Evolutionary conservation across 495 filamentous ascomycete species (phyloP), one percentile per base, ranked within the genome.

Genomic region (Physcia stellaris): DNA sequence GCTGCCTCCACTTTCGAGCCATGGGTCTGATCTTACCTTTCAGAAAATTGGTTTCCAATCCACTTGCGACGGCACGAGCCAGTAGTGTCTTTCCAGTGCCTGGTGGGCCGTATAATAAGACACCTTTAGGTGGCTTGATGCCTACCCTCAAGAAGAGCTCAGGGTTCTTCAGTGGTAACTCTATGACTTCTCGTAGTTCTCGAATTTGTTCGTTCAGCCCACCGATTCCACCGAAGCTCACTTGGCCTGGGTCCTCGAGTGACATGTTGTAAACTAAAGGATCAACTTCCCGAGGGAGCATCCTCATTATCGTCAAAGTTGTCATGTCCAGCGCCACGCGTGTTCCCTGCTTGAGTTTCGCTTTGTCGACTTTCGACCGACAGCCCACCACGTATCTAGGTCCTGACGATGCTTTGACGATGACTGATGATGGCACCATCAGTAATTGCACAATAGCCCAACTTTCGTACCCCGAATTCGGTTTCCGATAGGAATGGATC

Each of bases 211-310:
- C 92, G 61, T 99, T 99, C 52, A 99, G 62, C 48, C 92, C 92
- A 64, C 92, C 92, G 53, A 99, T 99, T 46, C 92, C 92, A n/a
- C 78, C 88, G 54, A 99, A 99, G 66, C 81, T 94, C 59, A 99
- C 81, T 58, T 95, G 86, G 15, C 92, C 92, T 1, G 92, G 90
- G 54, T 99, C 92, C 61, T 96, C 92, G 41, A 99, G 64, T 29
- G 92, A 99, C 92, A 99, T 99, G 67, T 95, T 99, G 72, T 99
- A 99, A 35, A 99, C 92, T 47, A 96, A 64, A 13, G 92, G 92
- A 56, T 99, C 92, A 46, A 99, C 92, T 66, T 99, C 92, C 48
- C 92, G 83, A 28, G 92, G 92, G 28, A 99, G 65, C 92, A 99
- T 99, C 42, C 92, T 83, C 92, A 99, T 99, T 60, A 99, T 99